Conservation (phyloP, 148 eudicot species). For the Silene uniflora region DNA sequence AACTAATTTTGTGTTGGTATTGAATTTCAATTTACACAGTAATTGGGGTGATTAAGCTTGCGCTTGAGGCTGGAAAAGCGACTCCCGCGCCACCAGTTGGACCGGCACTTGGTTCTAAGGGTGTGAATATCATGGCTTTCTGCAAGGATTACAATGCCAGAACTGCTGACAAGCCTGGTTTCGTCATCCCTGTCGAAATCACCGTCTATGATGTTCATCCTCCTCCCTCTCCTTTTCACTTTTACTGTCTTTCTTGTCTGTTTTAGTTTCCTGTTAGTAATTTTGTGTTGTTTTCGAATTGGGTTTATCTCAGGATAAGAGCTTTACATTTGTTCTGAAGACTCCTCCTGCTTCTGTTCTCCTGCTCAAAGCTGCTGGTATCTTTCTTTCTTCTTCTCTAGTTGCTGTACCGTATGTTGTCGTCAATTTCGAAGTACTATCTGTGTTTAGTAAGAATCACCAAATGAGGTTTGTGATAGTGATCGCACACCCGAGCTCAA, state of each 20-base stretch:
- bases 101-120: conserved; percentile 95
- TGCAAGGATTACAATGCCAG: conserved; percentile 97
- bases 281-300: not conserved
- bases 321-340: conserved; percentile 89
- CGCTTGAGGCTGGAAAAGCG: conserved; percentile 94
- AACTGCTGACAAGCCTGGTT: conserved; percentile 92
- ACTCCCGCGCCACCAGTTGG: conserved; percentile 98
- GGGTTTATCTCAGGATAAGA: conserved; percentile 59
- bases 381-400: not conserved
- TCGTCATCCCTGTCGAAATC: conserved; percentile 89
- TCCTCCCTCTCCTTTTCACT: not conserved
- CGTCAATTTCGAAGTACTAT: not conserved
- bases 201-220: conserved; percentile 84
- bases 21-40: conserved; percentile 32
- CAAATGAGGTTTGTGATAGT: too few species aligned
- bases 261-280: not conserved
- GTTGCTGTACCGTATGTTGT: not conserved
- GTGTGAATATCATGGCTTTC: conserved; percentile 88
- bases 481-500: too few species aligned
- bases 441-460: not conserved
- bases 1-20: too few species aligned
- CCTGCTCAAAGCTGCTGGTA: conserved; percentile 90
- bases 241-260: not conserved
- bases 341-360: conserved; percentile 97
- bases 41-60: conserved; percentile 83